These are phyloP conservation scores for Prosopis cineraria DNA, from an alignment of 306 rosid species.

Conservation along the genomic window DNA sequence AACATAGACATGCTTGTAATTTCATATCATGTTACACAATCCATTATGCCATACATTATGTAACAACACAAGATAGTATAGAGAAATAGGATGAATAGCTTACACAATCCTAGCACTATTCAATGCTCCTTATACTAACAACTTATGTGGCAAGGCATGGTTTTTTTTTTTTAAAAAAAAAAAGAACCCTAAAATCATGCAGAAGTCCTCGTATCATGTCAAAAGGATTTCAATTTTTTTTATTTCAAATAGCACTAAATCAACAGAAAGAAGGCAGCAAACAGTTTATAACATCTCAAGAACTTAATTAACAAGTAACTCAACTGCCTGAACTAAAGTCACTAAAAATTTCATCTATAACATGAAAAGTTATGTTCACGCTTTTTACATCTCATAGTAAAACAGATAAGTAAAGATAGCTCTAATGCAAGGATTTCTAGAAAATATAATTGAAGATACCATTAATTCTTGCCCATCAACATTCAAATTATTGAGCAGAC, in stretches of 20 bases:
- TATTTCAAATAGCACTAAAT: neutral
- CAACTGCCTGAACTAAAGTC: slow-evolving; percentile 6
- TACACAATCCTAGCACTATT: neutral
- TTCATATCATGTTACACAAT: neutral
- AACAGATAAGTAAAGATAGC: neutral
- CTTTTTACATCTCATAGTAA: neutral
- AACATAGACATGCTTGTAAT: neutral
- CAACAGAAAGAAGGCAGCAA: neutral
- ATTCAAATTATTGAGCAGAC: slow-evolving; percentile 78
- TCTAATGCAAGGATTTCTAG: neutral
- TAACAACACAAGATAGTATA: neutral
- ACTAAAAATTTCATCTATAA: neutral
- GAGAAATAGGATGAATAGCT: neutral
- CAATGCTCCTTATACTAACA: neutral
- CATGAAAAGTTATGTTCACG: neutral
- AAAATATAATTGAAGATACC: slow-evolving; percentile 49
- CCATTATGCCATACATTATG: neutral
- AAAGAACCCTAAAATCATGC: neutral
- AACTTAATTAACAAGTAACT: slow-evolving; percentile 22
- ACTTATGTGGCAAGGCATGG: neutral
- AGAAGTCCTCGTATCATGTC: neutral
- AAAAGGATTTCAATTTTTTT: neutral
- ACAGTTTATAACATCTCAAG: neutral
- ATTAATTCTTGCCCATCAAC: slow-evolving; percentile 91
- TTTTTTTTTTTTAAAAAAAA: neutral